Evolutionary conservation across 352 stramenopile genomes (phyloP).

Genomic region (Pythium scleroteichum): DNA sequence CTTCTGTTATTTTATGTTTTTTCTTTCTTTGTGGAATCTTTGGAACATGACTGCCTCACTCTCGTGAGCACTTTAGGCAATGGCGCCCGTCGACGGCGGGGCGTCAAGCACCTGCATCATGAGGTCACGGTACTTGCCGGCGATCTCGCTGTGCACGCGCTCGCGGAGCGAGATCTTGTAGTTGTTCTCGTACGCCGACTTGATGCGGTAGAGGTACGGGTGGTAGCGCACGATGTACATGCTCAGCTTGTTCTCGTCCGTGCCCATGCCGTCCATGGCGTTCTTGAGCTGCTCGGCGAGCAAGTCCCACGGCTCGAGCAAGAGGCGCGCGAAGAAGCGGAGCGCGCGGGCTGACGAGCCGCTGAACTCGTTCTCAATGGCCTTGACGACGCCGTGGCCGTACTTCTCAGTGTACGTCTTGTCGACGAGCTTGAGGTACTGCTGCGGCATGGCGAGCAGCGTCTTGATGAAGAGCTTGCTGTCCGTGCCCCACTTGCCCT

Average conservation of each 20-base stretch:
- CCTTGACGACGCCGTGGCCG: constrained; percentile 49
- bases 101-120: constrained; percentile 58
- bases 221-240: constrained; percentile 74
- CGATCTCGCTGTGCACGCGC: constrained; percentile 53
- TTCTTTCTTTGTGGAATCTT: constrained; percentile 2
- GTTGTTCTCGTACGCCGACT: constrained; percentile 51
- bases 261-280: constrained; percentile 71
- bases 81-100: constrained; percentile 16
- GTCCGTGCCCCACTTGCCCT: constrained; percentile 81
- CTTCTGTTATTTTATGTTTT: background rate
- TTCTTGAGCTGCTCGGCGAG: constrained; percentile 63
- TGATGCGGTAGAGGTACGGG: constrained; percentile 52
- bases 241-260: constrained; percentile 64
- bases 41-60: background rate
- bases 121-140: constrained; percentile 64
- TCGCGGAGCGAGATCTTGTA: constrained; percentile 64
- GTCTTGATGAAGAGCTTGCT: constrained; percentile 66
- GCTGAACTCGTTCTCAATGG: constrained; percentile 73
- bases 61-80: constrained; percentile 1
- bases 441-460: constrained; percentile 54
- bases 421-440: constrained; percentile 63
- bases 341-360: constrained; percentile 49
- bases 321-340: constrained; percentile 62
- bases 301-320: constrained; percentile 56
- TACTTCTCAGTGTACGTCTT: constrained; percentile 63